Evolutionary conservation across 2,329 filamentous ascomycete species (phyloP).

Genomic region (Alternaria angustiovoidea): DNA sequence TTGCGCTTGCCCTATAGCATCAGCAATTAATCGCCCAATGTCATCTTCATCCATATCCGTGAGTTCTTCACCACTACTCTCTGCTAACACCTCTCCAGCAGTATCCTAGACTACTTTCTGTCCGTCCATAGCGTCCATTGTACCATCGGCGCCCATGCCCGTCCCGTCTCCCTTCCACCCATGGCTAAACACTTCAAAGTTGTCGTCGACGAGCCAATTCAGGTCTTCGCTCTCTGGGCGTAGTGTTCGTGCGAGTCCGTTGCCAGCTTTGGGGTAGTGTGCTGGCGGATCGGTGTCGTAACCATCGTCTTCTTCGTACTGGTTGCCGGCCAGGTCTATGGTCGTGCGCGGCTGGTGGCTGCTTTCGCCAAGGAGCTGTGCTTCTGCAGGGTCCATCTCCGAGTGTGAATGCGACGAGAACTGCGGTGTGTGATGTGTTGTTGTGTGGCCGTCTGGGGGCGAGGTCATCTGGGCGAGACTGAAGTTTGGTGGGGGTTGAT

Average conservation of each 20-base stretch:
- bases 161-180: slow-evolving; percentile 47
- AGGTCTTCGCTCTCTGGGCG: slow-evolving; percentile 66
- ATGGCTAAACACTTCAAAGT: slow-evolving; percentile 66
- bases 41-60: slow-evolving; percentile 11
- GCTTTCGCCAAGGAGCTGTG: slow-evolving; percentile 43
- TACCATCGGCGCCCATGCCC: slow-evolving; percentile 41
- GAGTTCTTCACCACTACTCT: slow-evolving; percentile 2
- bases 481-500: slow-evolving; percentile 22
- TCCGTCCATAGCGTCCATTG: slow-evolving; percentile 27
- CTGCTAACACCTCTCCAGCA: neutral
- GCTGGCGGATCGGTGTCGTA: slow-evolving; percentile 63
- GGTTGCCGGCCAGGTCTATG: slow-evolving; percentile 31
- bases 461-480: slow-evolving; percentile 18
- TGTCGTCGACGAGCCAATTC: slow-evolving; percentile 69
- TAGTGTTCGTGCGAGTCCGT: slow-evolving; percentile 64
- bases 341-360: slow-evolving; percentile 25
- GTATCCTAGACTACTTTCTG: slow-evolving; percentile 26
- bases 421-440: slow-evolving; percentile 29
- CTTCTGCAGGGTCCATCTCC: slow-evolving; percentile 42
- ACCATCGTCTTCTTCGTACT: slow-evolving; percentile 58
- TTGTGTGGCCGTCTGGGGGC: slow-evolving; percentile 44
- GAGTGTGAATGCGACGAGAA: slow-evolving; percentile 32
- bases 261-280: slow-evolving; percentile 69
- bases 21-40: slow-evolving; percentile 1
- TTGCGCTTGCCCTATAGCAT: neutral